Evolutionary conservation across 768 basidiomycete species (phyloP).

Genomic region (Tylopilus felleus): DNA sequence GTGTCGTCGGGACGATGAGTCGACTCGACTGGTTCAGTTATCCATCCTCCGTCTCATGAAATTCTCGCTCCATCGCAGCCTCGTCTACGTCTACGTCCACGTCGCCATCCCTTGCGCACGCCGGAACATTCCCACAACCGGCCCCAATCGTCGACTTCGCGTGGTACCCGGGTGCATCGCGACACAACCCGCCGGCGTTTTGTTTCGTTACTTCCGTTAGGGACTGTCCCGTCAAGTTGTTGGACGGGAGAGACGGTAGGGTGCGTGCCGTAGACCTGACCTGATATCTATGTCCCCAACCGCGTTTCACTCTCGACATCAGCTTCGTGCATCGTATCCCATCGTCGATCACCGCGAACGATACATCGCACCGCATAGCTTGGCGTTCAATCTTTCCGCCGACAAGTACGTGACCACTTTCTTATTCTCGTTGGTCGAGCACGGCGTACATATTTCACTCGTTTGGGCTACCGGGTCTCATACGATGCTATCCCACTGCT

Average conservation of each 20-base stretch:
- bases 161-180: constrained; percentile 83
- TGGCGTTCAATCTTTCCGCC: constrained; percentile 71
- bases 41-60: background rate
- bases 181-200: constrained; percentile 55
- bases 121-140: constrained; percentile 46
- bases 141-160: constrained; percentile 72
- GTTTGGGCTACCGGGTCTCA: background rate
- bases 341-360: constrained; percentile 95
- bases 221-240: constrained; percentile 79
- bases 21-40: background rate
- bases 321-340: constrained; percentile 89
- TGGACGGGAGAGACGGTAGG: constrained; percentile 75
- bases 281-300: background rate
- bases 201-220: constrained; percentile 84
- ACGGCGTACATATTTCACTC: background rate
- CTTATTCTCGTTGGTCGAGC: background rate
- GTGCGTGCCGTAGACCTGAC: constrained; percentile 39
- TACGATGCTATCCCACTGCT: background rate
- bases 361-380: constrained; percentile 79
- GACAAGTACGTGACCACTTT: constrained; percentile 46
- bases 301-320: background rate
- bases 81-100: background rate
- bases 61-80: background rate
- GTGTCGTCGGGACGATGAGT: background rate
- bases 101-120: constrained; percentile 9